phyloP scores from a whole-genome alignment of 257 asterid genomes.

The Echites panduratus region DNA sequence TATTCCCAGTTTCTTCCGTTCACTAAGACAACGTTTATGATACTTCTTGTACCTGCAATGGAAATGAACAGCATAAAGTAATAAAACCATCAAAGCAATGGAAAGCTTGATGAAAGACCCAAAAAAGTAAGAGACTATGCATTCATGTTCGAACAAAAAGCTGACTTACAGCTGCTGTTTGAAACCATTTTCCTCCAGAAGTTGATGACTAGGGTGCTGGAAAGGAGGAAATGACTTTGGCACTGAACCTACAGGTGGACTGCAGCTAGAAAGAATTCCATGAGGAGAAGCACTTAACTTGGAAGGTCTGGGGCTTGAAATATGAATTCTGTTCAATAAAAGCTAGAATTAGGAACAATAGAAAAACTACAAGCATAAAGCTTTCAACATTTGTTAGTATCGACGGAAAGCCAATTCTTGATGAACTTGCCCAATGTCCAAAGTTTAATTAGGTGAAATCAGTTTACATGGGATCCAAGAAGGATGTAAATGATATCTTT shows the following conservation, averaged over 20 bases:
- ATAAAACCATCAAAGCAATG: background rate
- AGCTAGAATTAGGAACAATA: background rate
- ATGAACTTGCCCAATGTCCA: background rate
- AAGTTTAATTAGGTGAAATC: background rate
- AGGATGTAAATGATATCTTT: background rate
- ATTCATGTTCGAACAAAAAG: background rate
- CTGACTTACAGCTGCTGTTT: conserved; percentile 78
- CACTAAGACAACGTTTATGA: conserved; percentile 69
- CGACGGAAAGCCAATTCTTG: background rate
- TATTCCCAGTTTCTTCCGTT: conserved; percentile 80
- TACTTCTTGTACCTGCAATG: conserved; percentile 67
- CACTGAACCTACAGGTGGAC: conserved; percentile 82
- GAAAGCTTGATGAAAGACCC: background rate
- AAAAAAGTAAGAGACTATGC: background rate
- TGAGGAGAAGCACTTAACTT: conserved; percentile 77
- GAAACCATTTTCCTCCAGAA: conserved; percentile 89
- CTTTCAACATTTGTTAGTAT: background rate
- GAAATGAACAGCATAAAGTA: conserved; percentile 15
- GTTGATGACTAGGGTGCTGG: conserved; percentile 93
- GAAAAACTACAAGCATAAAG: conserved; percentile 4
- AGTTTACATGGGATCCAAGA: background rate
- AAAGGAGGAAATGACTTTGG: conserved; percentile 77
- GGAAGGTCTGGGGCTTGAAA: conserved; percentile 51
- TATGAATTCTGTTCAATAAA: conserved; percentile 17
- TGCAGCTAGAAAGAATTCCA: conserved; percentile 48